phyloP scores from a whole-genome alignment of 2,329 filamentous ascomycete genomes.

The Endoconidiophora laricicola region DNA sequence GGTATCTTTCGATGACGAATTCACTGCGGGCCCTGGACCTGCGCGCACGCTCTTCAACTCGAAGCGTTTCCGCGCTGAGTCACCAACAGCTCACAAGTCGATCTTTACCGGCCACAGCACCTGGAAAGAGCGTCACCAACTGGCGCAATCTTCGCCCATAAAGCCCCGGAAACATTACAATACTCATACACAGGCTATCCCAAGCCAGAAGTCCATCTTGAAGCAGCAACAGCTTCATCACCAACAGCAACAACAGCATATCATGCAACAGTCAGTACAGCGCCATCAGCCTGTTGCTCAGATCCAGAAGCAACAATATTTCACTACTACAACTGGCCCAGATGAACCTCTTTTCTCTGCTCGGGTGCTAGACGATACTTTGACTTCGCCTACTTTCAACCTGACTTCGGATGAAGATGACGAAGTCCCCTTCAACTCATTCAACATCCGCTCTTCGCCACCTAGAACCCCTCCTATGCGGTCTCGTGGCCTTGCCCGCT shows the following conservation, averaged over 20 bases:
- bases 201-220: background rate
- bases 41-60: conserved; percentile 27
- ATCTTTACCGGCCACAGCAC: conserved; percentile 35
- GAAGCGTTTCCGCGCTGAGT: conserved; percentile 51
- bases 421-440: conserved; percentile 60
- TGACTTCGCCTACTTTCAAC: conserved; percentile 42
- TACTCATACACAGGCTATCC: background rate
- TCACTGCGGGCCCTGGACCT: conserved; percentile 15
- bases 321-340: conserved; percentile 53
- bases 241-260: conserved; percentile 1
- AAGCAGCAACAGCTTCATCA: conserved; percentile 1
- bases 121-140: conserved; percentile 62
- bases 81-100: conserved; percentile 44
- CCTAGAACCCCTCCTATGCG: conserved; percentile 57
- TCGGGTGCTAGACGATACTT: conserved; percentile 48
- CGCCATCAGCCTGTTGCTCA: background rate
- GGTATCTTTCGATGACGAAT: conserved; percentile 36
- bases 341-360: conserved; percentile 65
- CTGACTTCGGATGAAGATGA: conserved; percentile 62
- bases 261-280: conserved; percentile 1
- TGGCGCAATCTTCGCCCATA: conserved; percentile 75
- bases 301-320: conserved; percentile 51
- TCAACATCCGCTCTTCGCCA: conserved; percentile 61
- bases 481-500: conserved; percentile 30
- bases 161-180: conserved; percentile 31